Percentiles rank a stretch among this genome's conserved stretches.
phyloP scores from a whole-genome alignment of 2,329 filamentous ascomycete species.

The Aspergillus luchuensis region DNA sequence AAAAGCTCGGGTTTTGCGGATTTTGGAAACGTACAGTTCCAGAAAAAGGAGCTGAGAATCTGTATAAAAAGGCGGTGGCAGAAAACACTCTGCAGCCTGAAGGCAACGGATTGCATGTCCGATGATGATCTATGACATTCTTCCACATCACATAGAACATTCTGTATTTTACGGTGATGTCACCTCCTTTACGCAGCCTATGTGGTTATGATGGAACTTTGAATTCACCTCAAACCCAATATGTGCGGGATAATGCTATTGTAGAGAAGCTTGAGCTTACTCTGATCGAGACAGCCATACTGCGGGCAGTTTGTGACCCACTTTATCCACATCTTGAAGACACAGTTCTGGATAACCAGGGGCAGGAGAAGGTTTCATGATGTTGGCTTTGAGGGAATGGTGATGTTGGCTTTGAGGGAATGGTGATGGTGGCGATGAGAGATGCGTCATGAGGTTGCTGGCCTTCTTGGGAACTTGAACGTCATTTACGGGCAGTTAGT shows the following conservation, averaged over 20 bases:
- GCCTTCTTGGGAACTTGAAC: background rate
- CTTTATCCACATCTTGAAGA: background rate
- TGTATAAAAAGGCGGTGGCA: too few relatives aligned
- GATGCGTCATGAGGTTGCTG: background rate
- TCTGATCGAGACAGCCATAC: too few relatives aligned
- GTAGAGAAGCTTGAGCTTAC: background rate
- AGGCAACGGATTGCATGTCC: too few relatives aligned
- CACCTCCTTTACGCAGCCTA: background rate
- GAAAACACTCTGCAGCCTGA: too few relatives aligned
- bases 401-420: background rate
- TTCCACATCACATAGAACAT: too few relatives aligned
- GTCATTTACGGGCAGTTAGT: background rate
- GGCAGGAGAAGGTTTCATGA: background rate
- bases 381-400: too few relatives aligned
- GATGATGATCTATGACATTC: too few relatives aligned
- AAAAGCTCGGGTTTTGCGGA: too few relatives aligned
- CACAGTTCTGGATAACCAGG: background rate
- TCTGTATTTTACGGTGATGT: background rate
- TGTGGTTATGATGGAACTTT: background rate
- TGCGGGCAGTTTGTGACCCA: background rate
- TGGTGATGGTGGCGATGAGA: background rate
- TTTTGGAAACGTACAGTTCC: too few relatives aligned
- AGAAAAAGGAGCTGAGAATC: too few relatives aligned
- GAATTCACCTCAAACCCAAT: background rate
- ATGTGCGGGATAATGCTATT: background rate